Percentiles rank a stretch among this genome's conserved stretches.
Conservation (phyloP, 345 rosid genomes). For the Microcos paniculata region DNA sequence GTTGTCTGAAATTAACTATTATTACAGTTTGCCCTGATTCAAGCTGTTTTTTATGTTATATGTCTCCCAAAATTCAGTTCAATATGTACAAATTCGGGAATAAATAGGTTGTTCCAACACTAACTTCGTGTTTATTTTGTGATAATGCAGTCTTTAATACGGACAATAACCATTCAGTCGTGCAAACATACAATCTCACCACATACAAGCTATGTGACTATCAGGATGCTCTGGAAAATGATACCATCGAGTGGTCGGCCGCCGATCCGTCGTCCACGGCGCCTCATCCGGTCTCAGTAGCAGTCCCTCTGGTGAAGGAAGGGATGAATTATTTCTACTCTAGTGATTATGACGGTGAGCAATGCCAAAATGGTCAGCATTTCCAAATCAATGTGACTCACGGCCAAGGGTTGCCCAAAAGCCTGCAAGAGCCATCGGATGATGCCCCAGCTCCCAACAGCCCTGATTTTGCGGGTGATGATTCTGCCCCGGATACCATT, state of each 20-base stretch:
- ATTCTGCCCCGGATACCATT: constrained; percentile 68
- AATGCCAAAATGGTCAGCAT: constrained; percentile 66
- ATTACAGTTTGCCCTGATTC: neutral
- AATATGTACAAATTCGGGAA: neutral
- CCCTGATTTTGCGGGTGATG: constrained; percentile 51
- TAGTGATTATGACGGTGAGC: constrained; percentile 83
- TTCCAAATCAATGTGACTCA: constrained; percentile 73
- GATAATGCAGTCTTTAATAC: constrained; percentile 75
- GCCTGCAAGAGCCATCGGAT: constrained; percentile 46
- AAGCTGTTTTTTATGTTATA: neutral
- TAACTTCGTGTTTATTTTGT: neutral
- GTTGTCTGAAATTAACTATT: neutral
- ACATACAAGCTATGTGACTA: constrained; percentile 71
- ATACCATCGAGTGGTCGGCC: constrained; percentile 66
- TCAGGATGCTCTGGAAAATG: constrained; percentile 46
- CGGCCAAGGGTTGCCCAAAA: constrained; percentile 72
- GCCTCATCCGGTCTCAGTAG: constrained; percentile 49
- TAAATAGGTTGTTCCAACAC: neutral
- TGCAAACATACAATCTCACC: constrained; percentile 76
- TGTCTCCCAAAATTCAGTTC: neutral
- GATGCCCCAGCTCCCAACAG: constrained; percentile 60
- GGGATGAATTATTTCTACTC: constrained; percentile 81
- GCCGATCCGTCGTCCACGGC: constrained; percentile 70
- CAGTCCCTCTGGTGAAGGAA: constrained; percentile 75
- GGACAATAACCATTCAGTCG: constrained; percentile 84